Evolutionary conservation across 1,139 yeast species (phyloP).

Genomic region (Candida sanyaensis): DNA sequence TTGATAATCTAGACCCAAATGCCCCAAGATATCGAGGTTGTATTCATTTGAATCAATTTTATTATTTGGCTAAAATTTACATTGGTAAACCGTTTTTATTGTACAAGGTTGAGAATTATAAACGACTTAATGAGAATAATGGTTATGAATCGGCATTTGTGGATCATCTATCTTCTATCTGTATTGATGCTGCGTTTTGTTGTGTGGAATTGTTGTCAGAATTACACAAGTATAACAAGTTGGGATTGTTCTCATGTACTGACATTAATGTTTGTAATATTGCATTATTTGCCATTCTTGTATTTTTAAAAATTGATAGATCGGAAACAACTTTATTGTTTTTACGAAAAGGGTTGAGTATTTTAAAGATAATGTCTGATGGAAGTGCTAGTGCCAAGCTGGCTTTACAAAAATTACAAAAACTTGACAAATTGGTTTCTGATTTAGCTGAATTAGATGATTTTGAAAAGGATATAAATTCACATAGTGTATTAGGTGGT

Average conservation of each 20-base stretch:
- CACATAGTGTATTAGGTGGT: constrained; percentile 10
- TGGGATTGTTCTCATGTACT: constrained; percentile 20
- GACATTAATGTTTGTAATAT: constrained; percentile 20
- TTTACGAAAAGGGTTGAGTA: constrained; percentile 19
- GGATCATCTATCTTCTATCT: constrained; percentile 19
- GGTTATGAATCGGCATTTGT: constrained; percentile 17
- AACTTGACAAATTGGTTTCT: constrained; percentile 12
- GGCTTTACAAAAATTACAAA: constrained; percentile 10
- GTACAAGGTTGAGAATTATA: constrained; percentile 19
- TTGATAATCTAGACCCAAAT: constrained; percentile 12
- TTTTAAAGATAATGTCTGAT: constrained; percentile 17
- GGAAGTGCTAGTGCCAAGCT: constrained; percentile 20
- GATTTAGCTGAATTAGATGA: constrained; percentile 14
- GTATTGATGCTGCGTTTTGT: constrained; percentile 22
- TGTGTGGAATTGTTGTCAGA: constrained; percentile 18
- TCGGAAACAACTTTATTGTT: constrained; percentile 18
- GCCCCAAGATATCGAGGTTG: constrained; percentile 15
- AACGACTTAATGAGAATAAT: constrained; percentile 8
- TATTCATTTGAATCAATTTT: constrained; percentile 18
- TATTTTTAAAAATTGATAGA: constrained; percentile 18
- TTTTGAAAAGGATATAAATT: constrained; percentile 9
- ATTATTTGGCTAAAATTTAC: constrained; percentile 20
- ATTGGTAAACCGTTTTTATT: constrained; percentile 21
- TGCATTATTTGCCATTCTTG: constrained; percentile 18
- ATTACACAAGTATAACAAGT: constrained; percentile 17